phyloP scores from a whole-genome alignment of 2,329 filamentous ascomycete genomes.

The Chrysosphaeria jannelii region DNA sequence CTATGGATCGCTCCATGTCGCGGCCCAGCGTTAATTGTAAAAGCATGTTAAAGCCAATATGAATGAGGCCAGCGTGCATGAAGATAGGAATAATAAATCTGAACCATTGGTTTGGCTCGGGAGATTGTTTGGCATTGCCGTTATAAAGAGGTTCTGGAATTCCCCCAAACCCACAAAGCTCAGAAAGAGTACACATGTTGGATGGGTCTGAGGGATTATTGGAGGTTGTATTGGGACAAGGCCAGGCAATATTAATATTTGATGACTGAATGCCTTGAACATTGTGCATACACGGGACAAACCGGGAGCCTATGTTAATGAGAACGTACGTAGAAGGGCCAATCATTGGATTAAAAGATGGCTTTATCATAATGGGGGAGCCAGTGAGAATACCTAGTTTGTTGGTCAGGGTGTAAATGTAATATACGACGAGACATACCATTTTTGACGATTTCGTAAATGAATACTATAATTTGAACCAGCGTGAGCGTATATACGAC shows the following conservation, averaged over 20 bases:
- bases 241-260: constrained; percentile 23
- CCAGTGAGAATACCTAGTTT: constrained; percentile 20
- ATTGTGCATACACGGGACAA: constrained; percentile 82
- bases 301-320: constrained; percentile 92
- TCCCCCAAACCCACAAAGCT: constrained; percentile 61
- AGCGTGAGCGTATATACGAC: constrained; percentile 55
- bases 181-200: constrained; percentile 38
- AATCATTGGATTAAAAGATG: constrained; percentile 88
- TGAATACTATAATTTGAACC: constrained; percentile 59
- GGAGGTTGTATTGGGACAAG: constrained; percentile 54
- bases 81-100: constrained; percentile 92
- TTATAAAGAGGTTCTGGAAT: constrained; percentile 37
- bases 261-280: constrained; percentile 30
- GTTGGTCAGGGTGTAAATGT: constrained; percentile 1
- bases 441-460: constrained; percentile 63
- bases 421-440: constrained; percentile 7
- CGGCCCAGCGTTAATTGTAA: constrained; percentile 69
- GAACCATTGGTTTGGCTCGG: constrained; percentile 78
- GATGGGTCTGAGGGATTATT: constrained; percentile 15
- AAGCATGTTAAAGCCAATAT: constrained; percentile 87
- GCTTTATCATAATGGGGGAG: constrained; percentile 48
- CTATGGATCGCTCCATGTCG: constrained; percentile 81
- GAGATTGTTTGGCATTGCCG: constrained; percentile 15
- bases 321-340: constrained; percentile 70
- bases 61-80: constrained; percentile 73